Conservation (phyloP, 2,329 filamentous ascomycete genomes). For the Talaromyces sp. region DNA sequence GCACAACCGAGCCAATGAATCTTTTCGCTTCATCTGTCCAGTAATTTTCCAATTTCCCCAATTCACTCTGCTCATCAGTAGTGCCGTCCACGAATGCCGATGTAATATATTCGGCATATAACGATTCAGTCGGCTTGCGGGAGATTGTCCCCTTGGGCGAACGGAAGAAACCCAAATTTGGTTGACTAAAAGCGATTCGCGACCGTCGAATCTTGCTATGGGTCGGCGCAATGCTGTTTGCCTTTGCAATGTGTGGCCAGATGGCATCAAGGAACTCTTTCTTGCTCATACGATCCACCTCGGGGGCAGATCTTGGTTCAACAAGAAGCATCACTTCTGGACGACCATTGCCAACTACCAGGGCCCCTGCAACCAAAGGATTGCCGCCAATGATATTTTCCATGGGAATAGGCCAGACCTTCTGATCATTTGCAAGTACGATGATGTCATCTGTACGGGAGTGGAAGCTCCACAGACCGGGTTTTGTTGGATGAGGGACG, state of each 20-base stretch:
- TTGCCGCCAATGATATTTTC: constrained; percentile 14
- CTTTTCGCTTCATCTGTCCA: constrained; percentile 16
- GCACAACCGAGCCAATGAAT: constrained; percentile 16
- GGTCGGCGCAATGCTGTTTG: constrained; percentile 14
- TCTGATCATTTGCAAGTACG: constrained; percentile 16
- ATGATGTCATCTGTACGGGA: constrained; percentile 17
- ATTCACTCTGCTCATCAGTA: constrained; percentile 15
- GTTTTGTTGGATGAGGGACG: constrained; percentile 22
- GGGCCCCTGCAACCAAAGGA: constrained; percentile 12
- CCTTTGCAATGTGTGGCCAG: constrained; percentile 15
- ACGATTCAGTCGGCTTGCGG: constrained; percentile 16
- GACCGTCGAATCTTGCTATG: constrained; percentile 19
- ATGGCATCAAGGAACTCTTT: constrained; percentile 20
- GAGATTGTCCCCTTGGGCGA: constrained; percentile 20
- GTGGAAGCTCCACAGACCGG: constrained; percentile 20
- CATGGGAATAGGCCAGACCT: constrained; percentile 21
- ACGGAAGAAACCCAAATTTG: constrained; percentile 16
- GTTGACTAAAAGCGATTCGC: constrained; percentile 13
- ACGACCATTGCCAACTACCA: constrained; percentile 20
- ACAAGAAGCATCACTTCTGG: constrained; percentile 20
- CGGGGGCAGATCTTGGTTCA: constrained; percentile 13
- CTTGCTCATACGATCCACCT: constrained; percentile 16
- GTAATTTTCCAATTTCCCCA: constrained; percentile 15
- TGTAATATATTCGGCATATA: constrained; percentile 20
- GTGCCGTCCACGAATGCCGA: constrained; percentile 16